Conservation (phyloP, 257 asterid species). For the Capsicum pubescens region DNA sequence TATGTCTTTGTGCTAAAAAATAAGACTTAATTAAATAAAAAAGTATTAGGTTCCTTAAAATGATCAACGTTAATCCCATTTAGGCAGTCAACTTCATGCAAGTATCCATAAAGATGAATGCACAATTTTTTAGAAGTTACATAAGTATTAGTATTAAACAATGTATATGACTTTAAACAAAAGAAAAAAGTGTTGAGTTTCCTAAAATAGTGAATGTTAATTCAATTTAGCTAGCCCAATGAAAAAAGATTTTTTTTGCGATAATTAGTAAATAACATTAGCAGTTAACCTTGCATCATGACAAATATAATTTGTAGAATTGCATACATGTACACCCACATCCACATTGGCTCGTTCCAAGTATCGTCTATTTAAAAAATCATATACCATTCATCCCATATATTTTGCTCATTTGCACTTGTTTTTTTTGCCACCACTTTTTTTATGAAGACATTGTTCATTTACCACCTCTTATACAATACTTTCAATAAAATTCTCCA, state of each 20-base stretch:
- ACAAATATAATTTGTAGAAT: neutral
- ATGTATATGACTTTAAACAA: neutral
- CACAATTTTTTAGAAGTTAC: neutral
- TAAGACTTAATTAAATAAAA: neutral
- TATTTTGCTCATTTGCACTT: neutral
- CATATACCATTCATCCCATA: neutral
- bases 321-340: neutral
- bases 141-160: neutral
- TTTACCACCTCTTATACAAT: no score
- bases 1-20: neutral
- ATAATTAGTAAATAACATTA: conserved; percentile 3
- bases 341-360: neutral
- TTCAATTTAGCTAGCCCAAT: neutral
- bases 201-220: neutral
- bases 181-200: neutral
- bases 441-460: no score
- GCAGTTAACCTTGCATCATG: neutral
- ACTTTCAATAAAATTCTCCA: neutral
- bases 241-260: neutral
- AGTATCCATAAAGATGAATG: neutral
- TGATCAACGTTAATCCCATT: conserved; percentile 9
- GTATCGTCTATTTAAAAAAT: neutral
- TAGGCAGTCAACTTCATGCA: neutral
- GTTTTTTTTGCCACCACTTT: neutral
- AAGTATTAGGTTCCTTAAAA: neutral